Conservation (phyloP, 306 rosid genomes). For the Comarum palustre region DNA sequence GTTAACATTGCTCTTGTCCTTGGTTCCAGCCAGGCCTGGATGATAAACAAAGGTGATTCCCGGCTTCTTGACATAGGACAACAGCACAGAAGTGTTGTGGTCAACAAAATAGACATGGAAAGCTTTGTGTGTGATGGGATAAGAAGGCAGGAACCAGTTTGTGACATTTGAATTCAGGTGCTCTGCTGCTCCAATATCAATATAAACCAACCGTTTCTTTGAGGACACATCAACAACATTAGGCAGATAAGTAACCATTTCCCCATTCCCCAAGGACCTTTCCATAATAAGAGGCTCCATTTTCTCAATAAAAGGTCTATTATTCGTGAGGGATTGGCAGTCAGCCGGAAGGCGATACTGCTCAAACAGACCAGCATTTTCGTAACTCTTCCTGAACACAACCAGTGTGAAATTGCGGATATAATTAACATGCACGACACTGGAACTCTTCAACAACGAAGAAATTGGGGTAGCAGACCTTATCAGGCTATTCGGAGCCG, state of each 20-base stretch:
- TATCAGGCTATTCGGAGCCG: slow-evolving; percentile 49
- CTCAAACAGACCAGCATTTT: slow-evolving; percentile 34
- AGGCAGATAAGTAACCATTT: slow-evolving; percentile 48
- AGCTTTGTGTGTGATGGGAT: slow-evolving; percentile 56
- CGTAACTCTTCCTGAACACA: slow-evolving; percentile 66
- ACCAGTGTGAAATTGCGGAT: slow-evolving; percentile 48
- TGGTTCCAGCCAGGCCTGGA: slow-evolving; percentile 60
- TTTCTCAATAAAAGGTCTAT: slow-evolving; percentile 44
- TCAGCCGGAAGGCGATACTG: slow-evolving; percentile 45
- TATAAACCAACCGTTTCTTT: slow-evolving; percentile 51
- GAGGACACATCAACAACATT: slow-evolving; percentile 48
- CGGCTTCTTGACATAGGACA: slow-evolving; percentile 56
- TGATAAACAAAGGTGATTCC: slow-evolving; percentile 86
- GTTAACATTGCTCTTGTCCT: neutral
- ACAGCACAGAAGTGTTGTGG: slow-evolving; percentile 59
- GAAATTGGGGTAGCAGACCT: slow-evolving; percentile 76
- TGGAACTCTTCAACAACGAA: slow-evolving; percentile 60
- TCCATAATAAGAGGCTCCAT: slow-evolving; percentile 69
- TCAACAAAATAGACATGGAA: slow-evolving; percentile 74
- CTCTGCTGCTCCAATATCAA: slow-evolving; percentile 65
- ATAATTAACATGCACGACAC: slow-evolving; percentile 53
- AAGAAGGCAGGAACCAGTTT: slow-evolving; percentile 63
- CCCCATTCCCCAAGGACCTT: slow-evolving; percentile 24
- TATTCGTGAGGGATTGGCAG: slow-evolving; percentile 47
- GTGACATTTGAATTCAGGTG: slow-evolving; percentile 37